Evolutionary conservation across 73 alveolate species (phyloP).

Genomic region (Uronychia setigera): DNA sequence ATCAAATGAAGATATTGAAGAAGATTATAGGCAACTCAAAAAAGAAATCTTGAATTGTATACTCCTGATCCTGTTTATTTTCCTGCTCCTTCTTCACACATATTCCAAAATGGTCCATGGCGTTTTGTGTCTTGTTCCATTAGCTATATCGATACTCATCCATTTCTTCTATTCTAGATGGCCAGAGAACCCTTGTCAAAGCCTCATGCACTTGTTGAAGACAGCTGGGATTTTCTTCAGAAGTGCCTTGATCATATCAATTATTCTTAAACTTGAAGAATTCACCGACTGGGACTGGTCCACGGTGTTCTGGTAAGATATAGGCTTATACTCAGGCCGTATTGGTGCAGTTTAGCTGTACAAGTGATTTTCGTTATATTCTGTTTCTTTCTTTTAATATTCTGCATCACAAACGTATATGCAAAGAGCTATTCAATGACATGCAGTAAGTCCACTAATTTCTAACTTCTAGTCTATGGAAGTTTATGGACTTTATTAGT

Average conservation of each 20-base stretch:
- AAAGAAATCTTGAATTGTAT: neutral
- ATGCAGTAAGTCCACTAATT: neutral
- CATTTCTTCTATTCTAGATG: neutral
- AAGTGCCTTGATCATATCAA: neutral
- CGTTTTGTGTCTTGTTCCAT: neutral
- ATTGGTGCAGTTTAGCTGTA: conserved; percentile 55
- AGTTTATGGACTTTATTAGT: conserved; percentile 41
- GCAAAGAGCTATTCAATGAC: neutral
- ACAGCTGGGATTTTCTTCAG: neutral
- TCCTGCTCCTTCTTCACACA: neutral
- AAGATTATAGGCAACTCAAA: neutral
- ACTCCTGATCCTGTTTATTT: neutral
- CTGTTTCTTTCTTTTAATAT: neutral
- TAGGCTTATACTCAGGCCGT: conserved; percentile 22
- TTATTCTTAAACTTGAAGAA: conserved; percentile 20
- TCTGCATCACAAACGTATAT: neutral
- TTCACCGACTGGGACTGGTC: conserved; percentile 52
- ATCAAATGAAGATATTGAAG: neutral
- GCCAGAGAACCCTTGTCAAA: conserved; percentile 1
- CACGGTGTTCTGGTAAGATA: conserved; percentile 24
- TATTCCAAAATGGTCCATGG: neutral
- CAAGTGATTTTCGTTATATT: conserved; percentile 32
- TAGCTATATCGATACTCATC: neutral
- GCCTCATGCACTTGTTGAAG: neutral
- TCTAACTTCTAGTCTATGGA: conserved; percentile 35